phyloP scores from a whole-genome alignment of 2,329 filamentous ascomycete species.

The Ceratocystis alfenasii region DNA sequence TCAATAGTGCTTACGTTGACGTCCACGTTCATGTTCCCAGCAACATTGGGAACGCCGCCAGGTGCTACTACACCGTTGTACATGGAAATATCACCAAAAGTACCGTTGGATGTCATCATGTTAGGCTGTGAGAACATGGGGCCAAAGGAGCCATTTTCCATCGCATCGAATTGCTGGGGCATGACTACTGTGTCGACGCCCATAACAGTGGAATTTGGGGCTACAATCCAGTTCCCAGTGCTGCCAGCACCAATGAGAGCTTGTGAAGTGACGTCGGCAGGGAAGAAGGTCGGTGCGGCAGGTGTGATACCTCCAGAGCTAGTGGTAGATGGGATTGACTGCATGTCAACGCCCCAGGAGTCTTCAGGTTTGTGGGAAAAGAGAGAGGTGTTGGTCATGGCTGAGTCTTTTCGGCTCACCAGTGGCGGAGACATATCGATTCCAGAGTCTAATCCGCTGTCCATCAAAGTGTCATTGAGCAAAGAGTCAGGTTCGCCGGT shows the following conservation, averaged over 20 bases:
- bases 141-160: conserved; percentile 42
- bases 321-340: conserved; percentile 51
- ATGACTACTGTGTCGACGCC: conserved; percentile 50
- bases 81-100: conserved; percentile 44
- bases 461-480: conserved; percentile 17
- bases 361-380: conserved; percentile 53
- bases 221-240: conserved; percentile 48
- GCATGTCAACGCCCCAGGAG: conserved; percentile 53
- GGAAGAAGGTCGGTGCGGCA: not conserved
- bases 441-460: conserved; percentile 39
- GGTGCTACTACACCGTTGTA: conserved; percentile 39
- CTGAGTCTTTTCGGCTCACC: conserved; percentile 51
- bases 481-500: not conserved
- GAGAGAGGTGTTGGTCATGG: conserved; percentile 38
- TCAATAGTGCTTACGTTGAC: conserved; percentile 33
- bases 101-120: conserved; percentile 38
- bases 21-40: conserved; percentile 28
- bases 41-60: conserved; percentile 27
- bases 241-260: conserved; percentile 32
- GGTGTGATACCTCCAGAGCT: conserved; percentile 28
- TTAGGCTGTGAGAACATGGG: conserved; percentile 43
- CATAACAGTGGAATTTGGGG: not conserved
- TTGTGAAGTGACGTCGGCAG: not conserved
- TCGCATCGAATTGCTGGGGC: conserved; percentile 51
- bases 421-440: conserved; percentile 53